Evolutionary conservation across 352 stramenopile species (phyloP).

Genomic region (Globisporangium ultimum): DNA sequence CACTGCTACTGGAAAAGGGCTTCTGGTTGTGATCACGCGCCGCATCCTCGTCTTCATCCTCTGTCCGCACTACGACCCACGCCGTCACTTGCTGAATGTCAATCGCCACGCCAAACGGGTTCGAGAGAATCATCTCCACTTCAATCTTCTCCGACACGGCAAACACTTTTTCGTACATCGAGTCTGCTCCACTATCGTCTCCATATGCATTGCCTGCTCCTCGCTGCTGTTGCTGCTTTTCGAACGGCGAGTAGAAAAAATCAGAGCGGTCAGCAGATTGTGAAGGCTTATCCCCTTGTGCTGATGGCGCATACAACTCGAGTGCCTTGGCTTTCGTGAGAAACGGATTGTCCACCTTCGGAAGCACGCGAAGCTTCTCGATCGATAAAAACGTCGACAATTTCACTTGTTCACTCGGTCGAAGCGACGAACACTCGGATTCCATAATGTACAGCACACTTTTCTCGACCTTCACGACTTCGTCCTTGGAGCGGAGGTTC

Average conservation of each 20-base stretch:
- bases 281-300: background rate
- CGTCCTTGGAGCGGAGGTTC: conserved; percentile 54
- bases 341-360: conserved; percentile 34
- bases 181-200: conserved; percentile 11
- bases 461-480: conserved; percentile 56
- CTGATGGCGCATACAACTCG: conserved; percentile 19
- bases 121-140: conserved; percentile 57
- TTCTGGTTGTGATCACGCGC: background rate
- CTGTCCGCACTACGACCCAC: conserved; percentile 35
- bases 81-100: conserved; percentile 57
- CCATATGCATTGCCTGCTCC: conserved; percentile 11
- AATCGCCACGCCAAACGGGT: conserved; percentile 60
- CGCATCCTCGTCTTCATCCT: background rate
- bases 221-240: conserved; percentile 36
- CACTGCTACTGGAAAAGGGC: background rate
- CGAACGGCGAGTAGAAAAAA: conserved; percentile 63
- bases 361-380: conserved; percentile 39
- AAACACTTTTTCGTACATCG: conserved; percentile 39
- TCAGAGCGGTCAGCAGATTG: conserved; percentile 21
- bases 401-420: conserved; percentile 46
- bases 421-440: conserved; percentile 47
- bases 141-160: conserved; percentile 55
- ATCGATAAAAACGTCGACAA: conserved; percentile 56
- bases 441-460: conserved; percentile 52
- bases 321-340: conserved; percentile 32